Evolutionary conservation across 116 monocot species (phyloP).

Genomic region (Thalassia testudinum): DNA sequence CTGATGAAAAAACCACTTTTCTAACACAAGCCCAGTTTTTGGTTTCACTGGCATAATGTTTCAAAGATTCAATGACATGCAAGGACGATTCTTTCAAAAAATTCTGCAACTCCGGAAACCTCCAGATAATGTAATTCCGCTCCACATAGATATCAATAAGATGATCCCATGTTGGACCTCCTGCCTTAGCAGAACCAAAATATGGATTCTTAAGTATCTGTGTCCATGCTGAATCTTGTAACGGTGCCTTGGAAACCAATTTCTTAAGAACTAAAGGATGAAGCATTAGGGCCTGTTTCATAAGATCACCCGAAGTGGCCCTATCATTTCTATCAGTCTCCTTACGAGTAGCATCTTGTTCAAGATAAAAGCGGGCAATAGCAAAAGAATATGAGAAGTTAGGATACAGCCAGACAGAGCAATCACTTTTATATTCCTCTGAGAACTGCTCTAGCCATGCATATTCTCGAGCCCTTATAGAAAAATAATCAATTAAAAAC

Average conservation of each 20-base stretch:
- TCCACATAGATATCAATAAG: conserved; percentile 85
- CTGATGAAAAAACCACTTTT: conserved; percentile 76
- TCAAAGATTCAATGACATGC: conserved; percentile 42
- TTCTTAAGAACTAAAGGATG: conserved; percentile 81
- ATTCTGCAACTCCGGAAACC: conserved; percentile 76
- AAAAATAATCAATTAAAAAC: conserved; percentile 89
- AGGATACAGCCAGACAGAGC: conserved; percentile 84
- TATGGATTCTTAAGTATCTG: conserved; percentile 59
- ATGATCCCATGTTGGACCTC: conserved; percentile 76
- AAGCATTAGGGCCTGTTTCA: conserved; percentile 96
- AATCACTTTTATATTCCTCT: conserved; percentile 55
- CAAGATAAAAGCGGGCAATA: conserved; percentile 57
- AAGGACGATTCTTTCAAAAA: conserved; percentile 67
- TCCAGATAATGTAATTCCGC: conserved; percentile 83
- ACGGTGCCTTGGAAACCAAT: conserved; percentile 69
- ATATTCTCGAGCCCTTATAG: conserved; percentile 75
- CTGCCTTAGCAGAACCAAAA: conserved; percentile 83
- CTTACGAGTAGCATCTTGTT: conserved; percentile 19
- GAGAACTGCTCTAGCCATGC: conserved; percentile 73
- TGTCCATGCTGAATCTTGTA: conserved; percentile 71
- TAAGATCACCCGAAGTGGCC: conserved; percentile 52
- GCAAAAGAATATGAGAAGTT: conserved; percentile 90
- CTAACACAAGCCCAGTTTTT: conserved; percentile 81
- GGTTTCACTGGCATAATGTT: conserved; percentile 37
- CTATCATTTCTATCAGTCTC: conserved; percentile 23